Evolutionary conservation across 2,329 filamentous ascomycete species (phyloP), one percentile per base, ranked within the genome.

Genomic region (Beauveria australis): DNA sequence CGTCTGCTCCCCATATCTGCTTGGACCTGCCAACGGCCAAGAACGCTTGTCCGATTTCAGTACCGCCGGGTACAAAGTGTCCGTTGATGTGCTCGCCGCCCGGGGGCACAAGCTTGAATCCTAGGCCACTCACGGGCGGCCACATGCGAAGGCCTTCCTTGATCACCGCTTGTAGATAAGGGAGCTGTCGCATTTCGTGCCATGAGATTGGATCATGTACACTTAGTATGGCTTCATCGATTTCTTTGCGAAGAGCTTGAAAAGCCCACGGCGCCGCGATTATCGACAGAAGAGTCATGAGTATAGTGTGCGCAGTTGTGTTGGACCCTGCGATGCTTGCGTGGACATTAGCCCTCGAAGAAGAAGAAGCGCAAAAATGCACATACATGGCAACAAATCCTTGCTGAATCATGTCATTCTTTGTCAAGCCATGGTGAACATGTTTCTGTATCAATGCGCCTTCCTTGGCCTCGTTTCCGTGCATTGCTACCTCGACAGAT

Each of bases 311-410:
- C 0, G 83, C 82, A 0, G 83, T 84, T 0, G 82, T 84, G 70
- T 86, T 83, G 22, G 83, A 84, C 28, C 83, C 83, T 18, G 82
- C 82, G 66, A 84, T 81, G 63, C 79, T 82, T 82, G 47, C 1
- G n/a, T 5, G 43, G 19, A 24, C 18, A 43, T 59, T 46, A 55
- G 43, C 6, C 22, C 10, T 33, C 26, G 14, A 9, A 19, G 10
- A 16, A 33, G 10, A 33, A 37, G 12, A 12, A 3, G n/a, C 24
- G 41, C 12, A 40, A 14, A 0, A 18, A 30, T n/a, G 26, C 2
- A 14, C 59, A 68, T 61, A 75, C 75, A 76, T 74, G 22, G 75
- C 72, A 10, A 77, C 69, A 33, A 74, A 72, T 1, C 73, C 72
- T 54, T 77, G 74, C 26, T 75, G 70, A 9, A 70, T 70, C n/a